Evolutionary conservation across 108 stramenopile genomes (phyloP).

Genomic region (Skeletonema tropicum): DNA sequence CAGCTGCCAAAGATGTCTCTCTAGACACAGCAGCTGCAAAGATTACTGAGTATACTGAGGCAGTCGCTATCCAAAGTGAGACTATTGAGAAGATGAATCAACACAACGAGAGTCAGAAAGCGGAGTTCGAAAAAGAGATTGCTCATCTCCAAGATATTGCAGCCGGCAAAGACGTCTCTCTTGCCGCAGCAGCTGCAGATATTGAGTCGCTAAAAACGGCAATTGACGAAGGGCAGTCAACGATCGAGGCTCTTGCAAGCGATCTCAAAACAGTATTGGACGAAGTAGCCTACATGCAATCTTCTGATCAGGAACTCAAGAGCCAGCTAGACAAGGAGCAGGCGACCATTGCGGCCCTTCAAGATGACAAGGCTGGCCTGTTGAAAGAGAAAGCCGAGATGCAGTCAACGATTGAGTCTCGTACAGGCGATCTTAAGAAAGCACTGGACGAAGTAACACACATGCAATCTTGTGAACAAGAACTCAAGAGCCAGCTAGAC

Average conservation of each 20-base stretch:
- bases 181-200: not conserved
- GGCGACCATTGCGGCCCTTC: not conserved
- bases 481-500: not conserved
- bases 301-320: not conserved
- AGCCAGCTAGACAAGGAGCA: not conserved
- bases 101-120: not conserved
- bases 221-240: not conserved
- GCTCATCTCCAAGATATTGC: not conserved
- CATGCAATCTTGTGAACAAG: not conserved
- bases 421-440: not conserved
- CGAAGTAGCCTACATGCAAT: not conserved
- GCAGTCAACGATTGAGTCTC: not conserved
- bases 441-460: not conserved
- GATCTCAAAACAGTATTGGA: not conserved
- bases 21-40: not conserved
- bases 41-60: slow-evolving; percentile 1
- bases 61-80: not conserved
- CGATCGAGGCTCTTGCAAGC: not conserved
- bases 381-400: not conserved
- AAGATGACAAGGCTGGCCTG: not conserved
- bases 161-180: not conserved
- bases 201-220: not conserved
- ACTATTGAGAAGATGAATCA: not conserved
- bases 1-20: not conserved
- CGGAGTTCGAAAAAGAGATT: not conserved